Evolutionary conservation across 805 yeast species (phyloP), one percentile per base, ranked within the genome.

Genomic region (Ogataea saltuana): DNA sequence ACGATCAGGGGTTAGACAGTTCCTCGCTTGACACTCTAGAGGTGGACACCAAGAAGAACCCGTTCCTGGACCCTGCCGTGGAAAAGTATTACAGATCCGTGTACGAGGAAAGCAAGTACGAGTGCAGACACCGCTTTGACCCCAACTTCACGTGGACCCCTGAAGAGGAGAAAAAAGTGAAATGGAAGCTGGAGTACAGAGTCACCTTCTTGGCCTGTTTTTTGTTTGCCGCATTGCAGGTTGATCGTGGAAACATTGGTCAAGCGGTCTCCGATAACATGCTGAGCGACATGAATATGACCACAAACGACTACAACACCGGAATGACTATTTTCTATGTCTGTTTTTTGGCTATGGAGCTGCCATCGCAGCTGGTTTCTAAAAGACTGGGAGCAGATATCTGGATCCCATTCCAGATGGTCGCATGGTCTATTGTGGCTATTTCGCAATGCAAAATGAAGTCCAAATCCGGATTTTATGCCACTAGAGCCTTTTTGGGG

Each of bases 301-400:
- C 72, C n/a, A 79, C 83, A 11, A 65, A 75, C 51, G 76, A 82
- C 44, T 80, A 72, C 58, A 83, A 83, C 59, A 56, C 68, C 29
- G 88, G 85, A 17, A 74, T 69, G 46, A 78, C 83, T 4, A 68
- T 82, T 30, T 74, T 74, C 52, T 65, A 70, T 46, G 65, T 78
- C 6, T 67, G 75, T 34, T 82, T 83, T 54, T 58, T 81, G 39
- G 53, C 64, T 17, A 76, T 83, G 13, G 88, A 83, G 58, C 59
- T 82, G 10, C 88, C 88, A 0, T 80, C 85, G 2, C 86, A 82
- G 55, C 65, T 82, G 49, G 67, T 82, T 23, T 75, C 84, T n/a
- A 81, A 83, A 59, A 70, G 69, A 41, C 40, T 82, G 26, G 88
- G 88, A 11, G 76, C 84, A 3, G 86, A 81, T 53, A 52, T 68